Conservation (phyloP, 805 yeast genomes). For the Myxozyma nipponensis region DNA sequence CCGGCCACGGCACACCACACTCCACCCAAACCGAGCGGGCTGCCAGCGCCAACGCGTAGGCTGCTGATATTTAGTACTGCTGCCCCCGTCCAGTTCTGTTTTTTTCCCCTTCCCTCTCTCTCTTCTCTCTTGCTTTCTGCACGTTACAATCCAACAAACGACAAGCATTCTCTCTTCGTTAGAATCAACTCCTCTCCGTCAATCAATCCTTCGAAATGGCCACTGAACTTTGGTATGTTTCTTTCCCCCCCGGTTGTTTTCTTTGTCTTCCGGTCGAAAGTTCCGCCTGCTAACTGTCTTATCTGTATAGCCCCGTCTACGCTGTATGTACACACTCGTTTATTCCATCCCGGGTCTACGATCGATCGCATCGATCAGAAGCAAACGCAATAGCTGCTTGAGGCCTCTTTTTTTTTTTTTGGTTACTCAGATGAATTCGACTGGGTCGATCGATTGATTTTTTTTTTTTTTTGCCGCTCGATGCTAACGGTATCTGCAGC, state of each 20-base stretch:
- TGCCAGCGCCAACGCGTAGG: neutral
- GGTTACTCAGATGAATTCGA: neutral
- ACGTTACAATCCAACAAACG: too few relatives aligned
- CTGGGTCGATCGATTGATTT: neutral
- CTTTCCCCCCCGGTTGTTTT: too few relatives aligned
- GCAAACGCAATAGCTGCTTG: too few relatives aligned
- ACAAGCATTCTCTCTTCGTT: too few relatives aligned
- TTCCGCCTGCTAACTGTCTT: slow-evolving; percentile 7
- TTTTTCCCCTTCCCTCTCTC: neutral
- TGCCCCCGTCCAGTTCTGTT: slow-evolving; percentile 3
- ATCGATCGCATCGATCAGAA: too few relatives aligned
- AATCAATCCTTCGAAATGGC: slow-evolving; percentile 37
- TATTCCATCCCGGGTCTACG: too few relatives aligned
- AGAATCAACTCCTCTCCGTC: too few relatives aligned
- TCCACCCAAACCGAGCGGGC: neutral
- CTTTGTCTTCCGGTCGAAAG: neutral
- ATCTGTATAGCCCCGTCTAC: slow-evolving; percentile 58
- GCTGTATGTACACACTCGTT: slow-evolving; percentile 50
- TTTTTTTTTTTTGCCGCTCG: neutral
- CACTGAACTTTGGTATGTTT: slow-evolving; percentile 72
- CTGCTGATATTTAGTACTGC: slow-evolving; percentile 19
- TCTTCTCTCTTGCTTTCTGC: slow-evolving; percentile 7
- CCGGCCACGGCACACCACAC: too few relatives aligned
- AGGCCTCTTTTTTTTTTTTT: too few relatives aligned
- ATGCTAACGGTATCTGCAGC: slow-evolving; percentile 41